Percentiles rank a stretch among this genome's conserved stretches.
Evolutionary conservation across 2,329 filamentous ascomycete species (phyloP).

Genomic region (Xylaria arbuscula): DNA sequence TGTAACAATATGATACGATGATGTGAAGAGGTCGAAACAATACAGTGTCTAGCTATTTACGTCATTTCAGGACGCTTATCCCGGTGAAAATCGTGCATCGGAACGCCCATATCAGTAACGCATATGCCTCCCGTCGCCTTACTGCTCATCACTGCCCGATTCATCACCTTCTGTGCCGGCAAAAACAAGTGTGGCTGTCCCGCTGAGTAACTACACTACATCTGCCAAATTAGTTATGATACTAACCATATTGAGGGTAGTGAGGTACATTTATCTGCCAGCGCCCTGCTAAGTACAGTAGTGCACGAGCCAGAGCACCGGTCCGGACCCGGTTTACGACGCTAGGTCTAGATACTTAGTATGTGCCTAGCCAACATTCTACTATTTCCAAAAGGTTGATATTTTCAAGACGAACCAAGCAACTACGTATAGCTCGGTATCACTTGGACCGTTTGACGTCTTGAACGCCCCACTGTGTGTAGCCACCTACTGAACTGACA

Average conservation of each 20-base stretch:
- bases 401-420: not conserved
- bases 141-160: not conserved
- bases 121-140: not conserved
- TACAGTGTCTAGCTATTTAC: constrained; percentile 32
- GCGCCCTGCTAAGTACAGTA: not conserved
- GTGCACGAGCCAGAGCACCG: not conserved
- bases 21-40: constrained; percentile 25
- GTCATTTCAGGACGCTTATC: constrained; percentile 29
- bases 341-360: no score
- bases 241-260: not conserved
- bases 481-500: not conserved
- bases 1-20: constrained; percentile 13
- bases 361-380: not conserved
- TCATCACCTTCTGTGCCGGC: constrained; percentile 7
- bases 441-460: not conserved
- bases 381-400: no score
- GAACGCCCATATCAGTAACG: constrained; percentile 2
- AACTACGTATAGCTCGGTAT: not conserved
- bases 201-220: not conserved
- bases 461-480: not conserved
- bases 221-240: not conserved
- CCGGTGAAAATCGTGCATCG: constrained; percentile 34
- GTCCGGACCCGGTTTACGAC: not conserved
- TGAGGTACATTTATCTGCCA: not conserved
- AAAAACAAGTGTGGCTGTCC: not conserved